A percentile compares a stretch with the other conserved stretches of the same genome.
phyloP scores from a whole-genome alignment of 257 asterid genomes.

The Rauvolfia tetraphylla region DNA sequence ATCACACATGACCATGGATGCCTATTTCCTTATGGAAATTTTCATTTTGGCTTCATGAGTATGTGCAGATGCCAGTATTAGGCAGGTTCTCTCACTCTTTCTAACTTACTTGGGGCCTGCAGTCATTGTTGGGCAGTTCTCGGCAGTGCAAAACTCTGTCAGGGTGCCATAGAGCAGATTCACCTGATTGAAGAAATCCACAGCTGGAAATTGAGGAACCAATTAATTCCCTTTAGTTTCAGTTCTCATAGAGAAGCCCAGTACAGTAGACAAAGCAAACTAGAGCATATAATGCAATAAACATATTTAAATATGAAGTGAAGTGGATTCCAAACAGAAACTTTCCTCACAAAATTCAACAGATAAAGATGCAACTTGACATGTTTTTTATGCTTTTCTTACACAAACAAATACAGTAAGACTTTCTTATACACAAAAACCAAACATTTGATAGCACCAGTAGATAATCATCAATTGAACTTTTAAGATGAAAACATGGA shows the following conservation, averaged over 20 bases:
- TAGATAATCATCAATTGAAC: neutral
- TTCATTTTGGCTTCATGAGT: neutral
- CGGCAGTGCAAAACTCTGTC: conserved; percentile 88
- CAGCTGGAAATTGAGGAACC: conserved; percentile 59
- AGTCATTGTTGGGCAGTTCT: conserved; percentile 91
- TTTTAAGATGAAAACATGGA: neutral
- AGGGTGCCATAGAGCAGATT: conserved; percentile 92
- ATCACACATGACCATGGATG: neutral
- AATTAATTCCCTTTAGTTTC: conserved; percentile 32
- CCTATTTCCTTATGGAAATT: neutral
- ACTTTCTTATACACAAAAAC: neutral
- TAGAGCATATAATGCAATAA: neutral
- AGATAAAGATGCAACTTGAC: neutral
- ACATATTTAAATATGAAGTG: neutral
- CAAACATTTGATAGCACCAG: neutral
- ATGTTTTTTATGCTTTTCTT: neutral
- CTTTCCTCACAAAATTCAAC: neutral
- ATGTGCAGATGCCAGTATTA: neutral
- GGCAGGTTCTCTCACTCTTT: neutral
- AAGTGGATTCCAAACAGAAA: neutral
- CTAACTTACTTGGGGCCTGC: conserved; percentile 92
- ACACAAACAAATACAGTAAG: neutral
- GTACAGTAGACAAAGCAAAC: neutral
- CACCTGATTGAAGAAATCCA: conserved; percentile 94
- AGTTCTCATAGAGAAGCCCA: conserved; percentile 15